Evolutionary conservation across 768 basidiomycete species (phyloP), one percentile per base, ranked within the genome.

Genomic region (Aureoboletus auriporus): DNA sequence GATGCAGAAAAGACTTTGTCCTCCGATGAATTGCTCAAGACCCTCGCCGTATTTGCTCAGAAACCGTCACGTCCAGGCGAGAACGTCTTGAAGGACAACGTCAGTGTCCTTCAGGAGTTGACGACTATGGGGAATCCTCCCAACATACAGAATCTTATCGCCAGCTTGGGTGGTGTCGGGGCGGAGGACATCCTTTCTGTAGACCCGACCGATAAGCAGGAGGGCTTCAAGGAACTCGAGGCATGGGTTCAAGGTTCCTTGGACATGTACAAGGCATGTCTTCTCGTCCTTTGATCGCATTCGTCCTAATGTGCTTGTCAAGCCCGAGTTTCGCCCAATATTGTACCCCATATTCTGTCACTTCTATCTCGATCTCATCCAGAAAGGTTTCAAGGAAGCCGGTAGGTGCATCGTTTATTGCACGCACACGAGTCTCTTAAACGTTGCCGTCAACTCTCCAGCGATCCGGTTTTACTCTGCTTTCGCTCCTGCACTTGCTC

Each of bases 281-380:
- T 34, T 17, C 26, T 46, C 31, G 20, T 37, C 29, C 29, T 39
- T 35, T 16, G 28, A 13, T 28, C 30, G 28, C 13, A 27, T 23
- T 46, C 37, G n/a, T 34, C 45, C 42, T 63, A n/a, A 65, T 30
- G 45, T 34, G 16, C 64, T 28, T 44, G 7, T 16, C 8, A 46
- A 98, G 89, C 91, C 92, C 46, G 94, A 99, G 68, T 88, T 99
- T 58, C 78, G 89, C 39, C 93, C 91, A 39, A 86, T 99, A 31
- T 70, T 96, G 13, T 96, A 93, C 62, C 96, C 96, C 3, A 89
- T 99, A 53, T 98, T 97, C 64, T 92, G 89, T 42, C 93, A 99
- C 68, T 97, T 97, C 64, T 97, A 95, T 66, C 75, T 99, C 28
- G 95, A 97, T 65, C 78, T 99, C 42, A 83, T 98, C 40, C 86